Base-by-base conservation (phyloP, 139 green algal species). In the Microglena sp. region DNA sequence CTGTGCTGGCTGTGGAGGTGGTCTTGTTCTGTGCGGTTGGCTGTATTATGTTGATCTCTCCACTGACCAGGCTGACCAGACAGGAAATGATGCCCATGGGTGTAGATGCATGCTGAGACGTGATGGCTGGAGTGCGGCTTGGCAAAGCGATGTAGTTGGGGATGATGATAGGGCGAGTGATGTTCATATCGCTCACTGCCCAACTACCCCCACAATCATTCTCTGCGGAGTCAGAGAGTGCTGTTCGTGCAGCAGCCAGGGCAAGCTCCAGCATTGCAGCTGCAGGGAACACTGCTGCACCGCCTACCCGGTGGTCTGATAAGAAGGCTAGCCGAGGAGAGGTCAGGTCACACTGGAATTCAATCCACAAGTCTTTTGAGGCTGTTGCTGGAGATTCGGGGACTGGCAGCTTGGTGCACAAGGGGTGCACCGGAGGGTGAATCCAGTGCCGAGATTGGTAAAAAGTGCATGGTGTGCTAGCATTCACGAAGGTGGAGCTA, bases 271-370 rank as follows among this genome's bases (percentile, higher is more conserved):
- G 59, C 71, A 89, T 87, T 40, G 83, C 83, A 22, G 66, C 66
- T n/a, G 68, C 86, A 2, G 86, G 86, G 65, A 92, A 58, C 4
- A 92, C 70, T 4, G 73, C n/a, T n/a, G n/a, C n/a, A 4, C 76
- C 68, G 6, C 55, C 33, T 8, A 83, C 65, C 1, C 62, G 31
- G 46, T 86, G 80, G 58, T 86, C 71, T 2, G 55, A 28, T 29
- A 86, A 68, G 44, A 63, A 79, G 0, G 70, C 59, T 33, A 82
- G 64, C 15, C 63, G 65, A 2, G 70, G 8, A 2, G 67, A 56
- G 31, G 63, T 66, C n/a, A 77, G 64, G 46, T 56, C 45, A 36
- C 55, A 60, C 3, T 63, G 62, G 18, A 68, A 62, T 8, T 24
- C 7, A 22, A 58, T 31, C 60, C 60, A 69, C 60, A n/a, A n/a